Evolutionary conservation across 2,329 filamentous ascomycete species (phyloP), one percentile per base, ranked within the genome.

Genomic region (Cladorrhinum sp.): DNA sequence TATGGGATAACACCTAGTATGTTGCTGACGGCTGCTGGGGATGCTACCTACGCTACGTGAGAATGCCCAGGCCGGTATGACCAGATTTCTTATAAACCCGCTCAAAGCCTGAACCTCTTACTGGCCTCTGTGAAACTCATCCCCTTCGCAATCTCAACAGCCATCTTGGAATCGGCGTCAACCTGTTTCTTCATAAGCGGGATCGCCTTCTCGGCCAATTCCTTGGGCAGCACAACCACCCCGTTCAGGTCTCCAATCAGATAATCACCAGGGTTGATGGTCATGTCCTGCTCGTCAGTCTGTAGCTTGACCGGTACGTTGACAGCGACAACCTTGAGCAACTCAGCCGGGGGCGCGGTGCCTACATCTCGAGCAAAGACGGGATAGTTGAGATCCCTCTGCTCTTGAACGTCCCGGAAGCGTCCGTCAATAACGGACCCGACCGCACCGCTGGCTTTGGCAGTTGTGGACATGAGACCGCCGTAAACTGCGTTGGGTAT

Each of bases 401-500:
- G 82, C 70, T 84, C 81, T 63, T 81, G 75, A 24, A 84, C 69
- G 65, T 84, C 81, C 9, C 81, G 76, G 58, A 83, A 74, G 3
- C 80, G 73, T 2, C 82, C 82, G 67, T 84, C 81, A 30, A 84
- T 77, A 12, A 84, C 73, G 2, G 78, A 77, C 1, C 81, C 82
- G 1, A 72, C 77, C 1, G 79, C 80, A 4, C 76, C 76, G 48
- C 73, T 72, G 5, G 71, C 70, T 64, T 75, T 73, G 2, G 81
- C 81, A 20, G 80, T 73, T 2, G 75, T 76, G 23, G 77, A 78
- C 82, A 83, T 84, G 23, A 84, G 71, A 1, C 81, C 81, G 30
- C 82, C 82, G 65, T 82, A 85, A 49, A 81, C 77, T 50, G 80
- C 80, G 63, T 83, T 83, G 52, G 79, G 75, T 20, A 72, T 76